A percentile compares a stretch with the other conserved stretches of the same genome.
Evolutionary conservation across 805 yeast genomes (phyloP).

Genomic region (Lachancea waltii): DNA sequence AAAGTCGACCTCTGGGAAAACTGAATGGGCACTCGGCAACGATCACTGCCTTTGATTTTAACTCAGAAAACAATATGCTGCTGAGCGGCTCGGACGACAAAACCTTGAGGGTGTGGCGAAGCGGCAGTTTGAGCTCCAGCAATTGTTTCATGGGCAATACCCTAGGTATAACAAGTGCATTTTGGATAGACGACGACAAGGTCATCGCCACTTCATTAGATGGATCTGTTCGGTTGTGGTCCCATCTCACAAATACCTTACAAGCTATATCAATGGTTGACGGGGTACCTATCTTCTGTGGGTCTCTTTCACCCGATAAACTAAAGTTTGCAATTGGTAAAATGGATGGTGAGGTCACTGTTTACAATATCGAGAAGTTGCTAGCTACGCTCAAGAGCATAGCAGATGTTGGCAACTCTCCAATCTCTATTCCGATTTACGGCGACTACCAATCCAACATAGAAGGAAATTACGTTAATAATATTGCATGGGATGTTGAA

Average conservation of each 20-base stretch:
- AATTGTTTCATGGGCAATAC: conserved; percentile 48
- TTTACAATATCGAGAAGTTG: conserved; percentile 40
- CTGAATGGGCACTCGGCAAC: conserved; percentile 61
- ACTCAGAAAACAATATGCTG: conserved; percentile 44
- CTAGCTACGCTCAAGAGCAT: conserved; percentile 4
- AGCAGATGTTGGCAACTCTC: conserved; percentile 7
- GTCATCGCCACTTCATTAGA: conserved; percentile 60
- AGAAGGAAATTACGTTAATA: conserved; percentile 28
- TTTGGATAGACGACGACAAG: conserved; percentile 45
- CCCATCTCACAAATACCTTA: conserved; percentile 31
- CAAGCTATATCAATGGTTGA: conserved; percentile 33
- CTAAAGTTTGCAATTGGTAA: conserved; percentile 57
- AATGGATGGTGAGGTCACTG: conserved; percentile 49
- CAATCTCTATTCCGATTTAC: conserved; percentile 22
- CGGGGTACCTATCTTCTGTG: conserved; percentile 51
- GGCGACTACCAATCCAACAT: conserved; percentile 21
- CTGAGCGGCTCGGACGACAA: conserved; percentile 78
- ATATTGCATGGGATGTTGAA: conserved; percentile 32
- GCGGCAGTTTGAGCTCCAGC: conserved; percentile 48
- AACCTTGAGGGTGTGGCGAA: conserved; percentile 68
- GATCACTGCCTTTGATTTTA: conserved; percentile 51
- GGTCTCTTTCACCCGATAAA: conserved; percentile 45
- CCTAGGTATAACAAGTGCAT: conserved; percentile 47
- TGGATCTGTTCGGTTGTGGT: conserved; percentile 66
- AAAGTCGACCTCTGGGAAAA: conserved; percentile 42